Conservation (phyloP, 202 grass and related monocot genomes). For the Schoenoplectus triqueter region DNA sequence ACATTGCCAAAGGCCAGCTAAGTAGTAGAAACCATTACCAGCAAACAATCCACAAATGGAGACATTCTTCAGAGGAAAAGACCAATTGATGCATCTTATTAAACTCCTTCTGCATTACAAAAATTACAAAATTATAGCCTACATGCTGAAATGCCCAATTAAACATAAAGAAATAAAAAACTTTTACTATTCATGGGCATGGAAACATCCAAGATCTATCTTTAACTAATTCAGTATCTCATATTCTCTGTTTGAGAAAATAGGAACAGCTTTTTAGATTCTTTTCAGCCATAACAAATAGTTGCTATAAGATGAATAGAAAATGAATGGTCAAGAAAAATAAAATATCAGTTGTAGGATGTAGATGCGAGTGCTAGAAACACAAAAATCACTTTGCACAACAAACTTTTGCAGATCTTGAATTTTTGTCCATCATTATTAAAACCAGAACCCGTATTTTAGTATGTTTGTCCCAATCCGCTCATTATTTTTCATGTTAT, state of each 20-base stretch:
- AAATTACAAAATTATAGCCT: background rate
- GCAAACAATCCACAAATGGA: conserved; percentile 11
- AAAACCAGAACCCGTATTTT: background rate
- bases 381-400: background rate
- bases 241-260: background rate
- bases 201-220: background rate
- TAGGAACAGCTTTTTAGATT: background rate
- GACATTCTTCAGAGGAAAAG: background rate
- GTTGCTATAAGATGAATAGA: background rate
- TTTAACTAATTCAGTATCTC: background rate
- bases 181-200: background rate
- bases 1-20: background rate
- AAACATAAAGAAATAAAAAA: background rate
- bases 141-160: background rate
- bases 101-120: conserved; percentile 1
- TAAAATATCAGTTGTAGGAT: background rate
- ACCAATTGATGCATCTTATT: background rate
- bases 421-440: background rate
- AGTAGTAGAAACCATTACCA: conserved; percentile 9
- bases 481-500: background rate
- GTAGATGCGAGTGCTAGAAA: background rate
- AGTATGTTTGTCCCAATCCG: background rate
- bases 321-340: background rate
- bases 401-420: background rate
- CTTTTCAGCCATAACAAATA: background rate